A percentile compares a stretch with the other conserved stretches of the same genome.
Evolutionary conservation across 1,284 basidiomycete genomes (phyloP).

Genomic region (Sanghuangporus weigelae): DNA sequence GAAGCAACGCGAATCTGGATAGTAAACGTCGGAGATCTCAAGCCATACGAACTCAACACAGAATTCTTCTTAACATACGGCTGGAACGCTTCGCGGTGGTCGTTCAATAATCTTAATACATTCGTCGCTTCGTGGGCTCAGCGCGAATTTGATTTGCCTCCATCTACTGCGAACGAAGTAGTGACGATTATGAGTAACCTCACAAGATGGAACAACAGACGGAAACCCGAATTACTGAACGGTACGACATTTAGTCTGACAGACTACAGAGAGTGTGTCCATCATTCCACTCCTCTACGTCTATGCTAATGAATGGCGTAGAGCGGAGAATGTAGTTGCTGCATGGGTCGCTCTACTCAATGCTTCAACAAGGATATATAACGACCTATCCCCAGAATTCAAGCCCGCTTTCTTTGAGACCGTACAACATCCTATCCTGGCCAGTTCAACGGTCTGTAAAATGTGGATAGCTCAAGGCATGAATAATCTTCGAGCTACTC

Average conservation of each 20-base stretch:
- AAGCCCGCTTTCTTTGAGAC: constrained; percentile 65
- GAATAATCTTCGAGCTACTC: constrained; percentile 59
- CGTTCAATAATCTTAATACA: constrained; percentile 42
- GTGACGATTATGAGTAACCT: constrained; percentile 52
- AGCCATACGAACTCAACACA: constrained; percentile 65
- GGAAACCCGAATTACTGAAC: constrained; percentile 66
- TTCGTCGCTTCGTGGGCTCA: constrained; percentile 57
- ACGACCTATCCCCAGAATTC: constrained; percentile 37
- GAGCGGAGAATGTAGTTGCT: constrained; percentile 54
- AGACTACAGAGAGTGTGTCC: constrained; percentile 60
- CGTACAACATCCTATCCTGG: constrained; percentile 59
- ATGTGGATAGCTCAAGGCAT: constrained; percentile 54
- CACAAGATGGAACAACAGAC: constrained; percentile 53
- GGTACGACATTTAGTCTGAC: constrained; percentile 56
- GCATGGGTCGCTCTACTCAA: constrained; percentile 44
- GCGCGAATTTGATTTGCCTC: constrained; percentile 54
- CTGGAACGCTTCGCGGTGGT: constrained; percentile 54
- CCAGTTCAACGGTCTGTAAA: constrained; percentile 49
- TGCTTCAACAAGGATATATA: constrained; percentile 52
- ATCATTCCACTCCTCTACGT: background rate
- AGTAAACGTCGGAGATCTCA: constrained; percentile 65
- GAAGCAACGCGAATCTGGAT: constrained; percentile 56
- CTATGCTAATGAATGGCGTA: constrained; percentile 20
- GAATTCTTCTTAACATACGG: constrained; percentile 66
- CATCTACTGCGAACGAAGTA: constrained; percentile 36